Percentiles rank a stretch among this genome's conserved stretches.
These are phyloP conservation scores for Helenozyma rhizophorensis DNA, from an alignment of 805 yeast species.

Conservation along the genomic window DNA sequence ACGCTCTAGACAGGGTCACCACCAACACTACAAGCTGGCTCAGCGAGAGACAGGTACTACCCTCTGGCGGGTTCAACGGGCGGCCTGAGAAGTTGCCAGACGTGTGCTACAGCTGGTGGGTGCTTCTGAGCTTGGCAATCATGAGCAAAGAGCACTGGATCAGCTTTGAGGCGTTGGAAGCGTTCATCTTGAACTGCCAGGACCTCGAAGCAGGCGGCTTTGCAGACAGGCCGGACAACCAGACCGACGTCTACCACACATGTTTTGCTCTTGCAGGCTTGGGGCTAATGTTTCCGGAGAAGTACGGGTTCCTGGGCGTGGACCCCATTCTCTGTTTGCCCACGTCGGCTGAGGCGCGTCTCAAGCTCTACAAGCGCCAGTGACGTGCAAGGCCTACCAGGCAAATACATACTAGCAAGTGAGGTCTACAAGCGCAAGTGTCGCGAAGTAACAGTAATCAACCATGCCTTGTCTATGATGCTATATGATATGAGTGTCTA, in stretches of 20 bases:
- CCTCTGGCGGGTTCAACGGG: constrained; percentile 90
- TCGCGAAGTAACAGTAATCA: not conserved
- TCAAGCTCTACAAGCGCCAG: constrained; percentile 11
- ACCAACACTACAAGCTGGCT: constrained; percentile 76
- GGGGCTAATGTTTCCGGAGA: constrained; percentile 62
- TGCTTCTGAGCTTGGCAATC: constrained; percentile 67
- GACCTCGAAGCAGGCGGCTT: constrained; percentile 82
- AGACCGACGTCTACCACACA: constrained; percentile 91
- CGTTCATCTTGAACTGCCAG: constrained; percentile 73
- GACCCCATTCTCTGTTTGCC: constrained; percentile 93
- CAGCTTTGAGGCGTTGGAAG: constrained; percentile 54
- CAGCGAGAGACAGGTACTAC: constrained; percentile 75
- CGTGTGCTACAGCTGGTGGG: constrained; percentile 99
- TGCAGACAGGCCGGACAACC: constrained; percentile 87
- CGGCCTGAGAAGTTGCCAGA: constrained; percentile 95
- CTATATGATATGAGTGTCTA: not conserved
- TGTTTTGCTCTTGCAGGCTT: constrained; percentile 86
- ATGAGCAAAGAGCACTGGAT: constrained; percentile 72
- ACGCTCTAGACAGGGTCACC: constrained; percentile 36
- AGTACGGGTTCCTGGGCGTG: constrained; percentile 48
- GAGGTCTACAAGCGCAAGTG: not conserved
- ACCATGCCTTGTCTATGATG: not conserved
- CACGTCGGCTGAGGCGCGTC: constrained; percentile 30
- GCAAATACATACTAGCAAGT: not conserved
- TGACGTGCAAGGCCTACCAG: not conserved